Conservation (phyloP, 352 stramenopile species). For the Globisporangium cystogenes region DNA sequence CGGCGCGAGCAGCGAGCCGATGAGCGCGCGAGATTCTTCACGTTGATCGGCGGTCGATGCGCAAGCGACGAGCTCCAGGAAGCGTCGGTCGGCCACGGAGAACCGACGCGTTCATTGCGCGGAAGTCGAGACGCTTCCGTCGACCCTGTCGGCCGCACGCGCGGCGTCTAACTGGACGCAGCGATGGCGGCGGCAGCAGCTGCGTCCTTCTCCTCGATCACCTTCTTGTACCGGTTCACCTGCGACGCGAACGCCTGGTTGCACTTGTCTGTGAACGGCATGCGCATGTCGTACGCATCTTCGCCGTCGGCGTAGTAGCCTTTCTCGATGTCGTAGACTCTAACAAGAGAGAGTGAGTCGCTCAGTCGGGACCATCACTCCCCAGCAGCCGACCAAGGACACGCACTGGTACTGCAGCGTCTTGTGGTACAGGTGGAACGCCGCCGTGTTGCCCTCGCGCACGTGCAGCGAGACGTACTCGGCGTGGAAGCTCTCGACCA, state of each 20-base stretch:
- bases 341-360: conserved; percentile 16
- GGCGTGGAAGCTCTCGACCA: conserved; percentile 97
- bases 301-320: conserved; percentile 99
- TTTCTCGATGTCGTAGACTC: conserved; percentile 97
- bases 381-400: background rate
- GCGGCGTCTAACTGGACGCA: conserved; percentile 11
- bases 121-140: too few species aligned
- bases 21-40: background rate
- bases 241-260: conserved; percentile 81
- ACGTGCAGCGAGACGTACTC: conserved; percentile 99
- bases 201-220: conserved; percentile 64
- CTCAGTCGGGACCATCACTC: background rate
- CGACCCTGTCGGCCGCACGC: too few species aligned
- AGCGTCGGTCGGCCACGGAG: too few species aligned
- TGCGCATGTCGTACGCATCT: conserved; percentile 98
- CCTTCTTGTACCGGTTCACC: conserved; percentile 79
- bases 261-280: conserved; percentile 91
- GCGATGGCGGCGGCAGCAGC: conserved; percentile 21
- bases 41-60: background rate
- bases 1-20: conserved; percentile 6
- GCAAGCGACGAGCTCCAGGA: too few species aligned
- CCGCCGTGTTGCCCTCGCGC: conserved; percentile 96
- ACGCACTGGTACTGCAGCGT: conserved; percentile 96
- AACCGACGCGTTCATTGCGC: too few species aligned
- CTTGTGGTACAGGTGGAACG: conserved; percentile 98